Conservation (phyloP, 139 green algal species). For the Coccomyxa sp. region DNA sequence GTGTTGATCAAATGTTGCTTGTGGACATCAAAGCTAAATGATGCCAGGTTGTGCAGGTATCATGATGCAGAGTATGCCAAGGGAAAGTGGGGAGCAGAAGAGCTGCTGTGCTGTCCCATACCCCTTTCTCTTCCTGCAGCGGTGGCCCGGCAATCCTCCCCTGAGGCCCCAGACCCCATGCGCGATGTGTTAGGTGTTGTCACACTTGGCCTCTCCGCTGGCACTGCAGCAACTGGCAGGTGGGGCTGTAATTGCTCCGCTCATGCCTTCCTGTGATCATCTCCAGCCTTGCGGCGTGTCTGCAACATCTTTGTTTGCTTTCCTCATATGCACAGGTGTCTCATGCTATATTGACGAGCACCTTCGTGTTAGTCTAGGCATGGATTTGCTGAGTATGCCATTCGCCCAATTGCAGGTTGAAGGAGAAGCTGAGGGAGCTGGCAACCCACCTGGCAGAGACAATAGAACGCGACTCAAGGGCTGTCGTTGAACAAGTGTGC, state of each 20-base stretch:
- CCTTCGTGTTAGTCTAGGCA: background rate
- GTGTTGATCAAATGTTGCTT: no score
- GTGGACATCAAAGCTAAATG: no score
- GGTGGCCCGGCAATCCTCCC: background rate
- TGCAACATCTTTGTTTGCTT: background rate
- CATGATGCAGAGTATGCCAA: no score
- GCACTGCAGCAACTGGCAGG: background rate
- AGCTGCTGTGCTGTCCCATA: background rate
- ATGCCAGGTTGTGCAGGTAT: no score
- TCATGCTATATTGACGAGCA: background rate
- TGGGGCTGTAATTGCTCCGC: background rate
- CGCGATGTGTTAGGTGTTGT: background rate
- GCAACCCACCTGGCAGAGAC: background rate
- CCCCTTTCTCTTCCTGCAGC: background rate
- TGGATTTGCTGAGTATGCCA: background rate
- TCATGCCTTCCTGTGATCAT: background rate
- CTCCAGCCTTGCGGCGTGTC: background rate
- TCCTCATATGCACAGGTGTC: background rate
- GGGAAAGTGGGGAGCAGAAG: background rate
- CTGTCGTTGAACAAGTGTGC: background rate
- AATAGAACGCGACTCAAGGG: background rate
- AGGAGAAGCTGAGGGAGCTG: background rate
- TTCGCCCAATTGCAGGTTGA: background rate
- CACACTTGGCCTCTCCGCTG: background rate
- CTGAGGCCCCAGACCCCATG: background rate